Conservation (phyloP, 1,284 basidiomycete species). For the Psilocybe mexicana region DNA sequence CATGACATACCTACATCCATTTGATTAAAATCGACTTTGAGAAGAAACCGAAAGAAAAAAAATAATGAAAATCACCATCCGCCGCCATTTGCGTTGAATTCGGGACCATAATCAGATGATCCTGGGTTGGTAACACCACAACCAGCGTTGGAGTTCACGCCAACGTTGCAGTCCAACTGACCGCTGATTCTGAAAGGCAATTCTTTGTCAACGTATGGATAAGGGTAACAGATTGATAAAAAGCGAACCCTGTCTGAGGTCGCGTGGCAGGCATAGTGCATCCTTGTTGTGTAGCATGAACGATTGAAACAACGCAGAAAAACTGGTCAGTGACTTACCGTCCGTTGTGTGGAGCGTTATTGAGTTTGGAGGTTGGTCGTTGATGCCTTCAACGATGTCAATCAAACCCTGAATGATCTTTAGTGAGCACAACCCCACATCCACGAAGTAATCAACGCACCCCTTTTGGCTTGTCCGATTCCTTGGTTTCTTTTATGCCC, state of each 20-base stretch:
- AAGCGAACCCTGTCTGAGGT: slow-evolving; percentile 46
- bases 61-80: slow-evolving; percentile 43
- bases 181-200: slow-evolving; percentile 30
- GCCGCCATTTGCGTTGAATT: slow-evolving; percentile 60
- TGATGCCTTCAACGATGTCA: slow-evolving; percentile 71
- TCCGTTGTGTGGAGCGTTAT: slow-evolving; percentile 59
- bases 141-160: slow-evolving; percentile 57
- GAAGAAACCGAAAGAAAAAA: no score
- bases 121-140: slow-evolving; percentile 56
- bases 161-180: slow-evolving; percentile 49
- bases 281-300: slow-evolving; percentile 30
- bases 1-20: slow-evolving; percentile 44
- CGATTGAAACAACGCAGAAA: neutral
- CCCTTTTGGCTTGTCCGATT: slow-evolving; percentile 20
- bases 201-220: neutral
- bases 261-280: slow-evolving; percentile 60
- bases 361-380: slow-evolving; percentile 53
- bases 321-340: slow-evolving; percentile 12
- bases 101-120: slow-evolving; percentile 51
- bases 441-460: slow-evolving; percentile 17
- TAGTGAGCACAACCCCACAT: neutral
- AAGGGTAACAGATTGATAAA: neutral
- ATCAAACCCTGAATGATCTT: slow-evolving; percentile 51
- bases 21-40: neutral
- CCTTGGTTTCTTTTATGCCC: slow-evolving; percentile 27